Base-by-base conservation (phyloP, 345 rosid species). In the Psidium friedrichsthalianum region DNA sequence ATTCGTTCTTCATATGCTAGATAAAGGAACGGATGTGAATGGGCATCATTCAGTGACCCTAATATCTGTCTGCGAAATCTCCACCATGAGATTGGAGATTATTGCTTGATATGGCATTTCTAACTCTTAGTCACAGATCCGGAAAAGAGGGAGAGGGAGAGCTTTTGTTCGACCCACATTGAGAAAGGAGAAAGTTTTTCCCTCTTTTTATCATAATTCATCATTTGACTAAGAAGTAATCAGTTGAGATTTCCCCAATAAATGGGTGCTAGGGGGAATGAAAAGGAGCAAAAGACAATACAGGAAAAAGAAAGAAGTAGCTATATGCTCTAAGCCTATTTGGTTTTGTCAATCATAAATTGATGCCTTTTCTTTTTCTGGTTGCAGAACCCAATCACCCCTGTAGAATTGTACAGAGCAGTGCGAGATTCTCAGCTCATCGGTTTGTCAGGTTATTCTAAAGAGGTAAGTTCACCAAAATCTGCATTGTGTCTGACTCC, bases 371-470 rank as follows among this genome's bases (percentile, higher is more conserved):
- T 78, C 69, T 81, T 85, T 58, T 55, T 55, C 80, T 85, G 82
- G 36, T 15, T 81, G 82, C 92, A 97, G 99, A 97, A 91, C 90
- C 99, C 98, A 47, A 96, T 97, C 44, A 89, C 93, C 44, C 99
- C 99, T 40, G 82, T 87, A 90, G 98, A 98, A 82, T 84, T 94
- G 83, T 98, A 94, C 85, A 91, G 96, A 93, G 93, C 90, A 74
- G 93, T 96, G 64, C 95, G 99, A 78, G 98, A 98, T 86, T 92
- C 98, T 85, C 98, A 98, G 56, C 98, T 98, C 86, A 87, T 94
- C 56, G 99, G 99, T 88, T 78, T 98, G 87, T 94, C 99, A 6
- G 99, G 99, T 74, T 98, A 90, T 90, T 91, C 99, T 61, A 94
- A 90, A 92, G 93, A 96, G 98, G 99, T 98, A 93, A 54, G 16